Base-by-base conservation (phyloP, 306 rosid genomes). In the Glycine soja region DNA sequence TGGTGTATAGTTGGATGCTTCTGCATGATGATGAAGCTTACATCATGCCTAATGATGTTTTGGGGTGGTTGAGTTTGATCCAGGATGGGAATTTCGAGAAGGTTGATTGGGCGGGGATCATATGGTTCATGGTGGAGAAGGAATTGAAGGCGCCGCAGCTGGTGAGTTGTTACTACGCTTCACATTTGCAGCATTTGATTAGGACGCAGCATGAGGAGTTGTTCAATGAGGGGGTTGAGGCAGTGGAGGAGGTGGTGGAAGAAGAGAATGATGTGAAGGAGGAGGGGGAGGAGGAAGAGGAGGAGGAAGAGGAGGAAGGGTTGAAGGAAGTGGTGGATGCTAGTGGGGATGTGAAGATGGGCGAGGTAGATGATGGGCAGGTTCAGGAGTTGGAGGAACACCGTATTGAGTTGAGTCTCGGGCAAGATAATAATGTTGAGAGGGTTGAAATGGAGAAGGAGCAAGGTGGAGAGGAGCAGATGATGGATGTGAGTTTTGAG, bases 81-180 rank as follows among this genome's bases (percentile, higher is more conserved):
- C 90, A 81, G 63, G 93, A 81, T 18, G 98, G 99, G 48, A 54
- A 82, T 47, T 84, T 88, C 7, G 92, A 80, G 84, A 94, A 83
- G 90, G 87, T 93, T 73, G 97, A 93, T 77, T 95, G 97, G 97
- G 92, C 93, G 0, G 86, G 89, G 18, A 75, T 95, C 74, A 79
- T 95, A 2, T 95, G 98, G 98, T 64, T 66, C 80, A 90, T 95
- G 99, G 80, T 90, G 80, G 97, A 90, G 57, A 93, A 88, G 86
- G 99, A 95, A 87, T 79, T 95, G 84, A 75, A 52, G 81, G 67
- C 89, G 7, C 76, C 87, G 0, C 74, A 74, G 58, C 74, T 93
- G 80, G 86, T 16, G 50, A 76, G 83, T 45, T 95, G 99, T 88
- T 93, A 91, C 81, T 95, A 93, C 73, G 98, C 99, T 2, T 88